Evolutionary conservation across 164 flowering plant genomes (phyloP).

Genomic region (Umbellularia californica): DNA sequence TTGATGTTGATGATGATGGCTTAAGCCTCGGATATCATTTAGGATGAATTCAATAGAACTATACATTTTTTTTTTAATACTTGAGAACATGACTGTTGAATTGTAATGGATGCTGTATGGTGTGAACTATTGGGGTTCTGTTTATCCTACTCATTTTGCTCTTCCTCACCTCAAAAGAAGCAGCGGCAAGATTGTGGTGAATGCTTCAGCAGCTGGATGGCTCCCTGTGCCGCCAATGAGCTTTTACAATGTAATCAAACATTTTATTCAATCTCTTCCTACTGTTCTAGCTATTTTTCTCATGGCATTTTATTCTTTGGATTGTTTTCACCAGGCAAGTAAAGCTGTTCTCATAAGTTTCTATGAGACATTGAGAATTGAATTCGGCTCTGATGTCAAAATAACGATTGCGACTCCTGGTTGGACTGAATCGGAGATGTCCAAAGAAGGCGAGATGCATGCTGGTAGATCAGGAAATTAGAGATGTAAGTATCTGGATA

Average conservation of each 20-base stretch:
- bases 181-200: conserved; percentile 43
- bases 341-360: conserved; percentile 13
- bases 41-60: too few relatives aligned
- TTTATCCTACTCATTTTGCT: conserved; percentile 42
- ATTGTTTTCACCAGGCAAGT: conserved; percentile 9
- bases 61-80: too few relatives aligned
- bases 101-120: conserved; percentile 24
- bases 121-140: conserved; percentile 59
- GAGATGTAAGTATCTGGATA: conserved; percentile 7
- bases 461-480: conserved; percentile 6
- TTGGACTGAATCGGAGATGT: conserved; percentile 13
- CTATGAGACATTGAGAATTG: conserved; percentile 16
- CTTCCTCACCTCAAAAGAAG: conserved; percentile 42
- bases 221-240: conserved; percentile 33
- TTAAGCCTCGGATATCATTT: too few relatives aligned
- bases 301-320: background rate
- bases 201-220: conserved; percentile 37
- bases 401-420: conserved; percentile 16
- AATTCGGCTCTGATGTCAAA: conserved; percentile 7
- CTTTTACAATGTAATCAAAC: conserved; percentile 36
- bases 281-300: too few relatives aligned
- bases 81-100: too few relatives aligned
- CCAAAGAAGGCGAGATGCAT: conserved; percentile 8
- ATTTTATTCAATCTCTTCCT: background rate
- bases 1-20: too few relatives aligned